A percentile compares a stretch with the other conserved stretches of the same genome.
Conservation (phyloP, 1,139 yeast genomes). For the Geotrichum reessii region DNA sequence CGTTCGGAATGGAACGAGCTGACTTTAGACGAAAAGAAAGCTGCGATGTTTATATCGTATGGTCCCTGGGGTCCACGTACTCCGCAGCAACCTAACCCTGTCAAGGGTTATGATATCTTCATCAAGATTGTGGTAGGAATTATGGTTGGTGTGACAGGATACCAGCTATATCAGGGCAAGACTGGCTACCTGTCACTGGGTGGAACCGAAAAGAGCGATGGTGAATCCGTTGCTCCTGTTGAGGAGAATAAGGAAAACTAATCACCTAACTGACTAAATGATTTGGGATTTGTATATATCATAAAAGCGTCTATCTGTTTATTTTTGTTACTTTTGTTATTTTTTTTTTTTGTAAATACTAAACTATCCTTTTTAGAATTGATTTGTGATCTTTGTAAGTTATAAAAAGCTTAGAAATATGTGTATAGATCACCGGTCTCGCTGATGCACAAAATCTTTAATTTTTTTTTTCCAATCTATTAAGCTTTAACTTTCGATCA, state of each 20-base stretch:
- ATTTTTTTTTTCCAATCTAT: no score
- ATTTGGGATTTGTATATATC: background rate
- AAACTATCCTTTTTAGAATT: background rate
- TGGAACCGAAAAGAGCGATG: background rate
- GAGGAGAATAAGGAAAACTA: background rate
- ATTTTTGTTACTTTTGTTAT: background rate
- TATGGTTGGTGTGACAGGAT: conserved; percentile 30
- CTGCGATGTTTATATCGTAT: conserved; percentile 36
- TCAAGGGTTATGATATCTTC: conserved; percentile 28
- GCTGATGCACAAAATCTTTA: no score
- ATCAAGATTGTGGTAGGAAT: conserved; percentile 25
- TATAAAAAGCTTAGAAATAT: no score
- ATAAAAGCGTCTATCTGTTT: background rate
- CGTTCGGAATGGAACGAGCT: conserved; percentile 40
- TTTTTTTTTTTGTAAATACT: background rate
- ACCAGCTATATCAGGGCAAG: conserved; percentile 23
- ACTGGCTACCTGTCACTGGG: conserved; percentile 9
- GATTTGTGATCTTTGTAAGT: no score
- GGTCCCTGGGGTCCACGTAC: conserved; percentile 41
- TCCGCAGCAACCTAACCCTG: conserved; percentile 25
- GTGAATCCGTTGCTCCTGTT: background rate
- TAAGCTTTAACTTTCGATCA: no score
- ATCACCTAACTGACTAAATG: background rate
- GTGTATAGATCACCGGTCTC: no score
- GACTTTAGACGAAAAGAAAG: conserved; percentile 36